A percentile compares a stretch with the other conserved stretches of the same genome.
phyloP scores from a whole-genome alignment of 179 eudicot species.

The Beta lomatogona region DNA sequence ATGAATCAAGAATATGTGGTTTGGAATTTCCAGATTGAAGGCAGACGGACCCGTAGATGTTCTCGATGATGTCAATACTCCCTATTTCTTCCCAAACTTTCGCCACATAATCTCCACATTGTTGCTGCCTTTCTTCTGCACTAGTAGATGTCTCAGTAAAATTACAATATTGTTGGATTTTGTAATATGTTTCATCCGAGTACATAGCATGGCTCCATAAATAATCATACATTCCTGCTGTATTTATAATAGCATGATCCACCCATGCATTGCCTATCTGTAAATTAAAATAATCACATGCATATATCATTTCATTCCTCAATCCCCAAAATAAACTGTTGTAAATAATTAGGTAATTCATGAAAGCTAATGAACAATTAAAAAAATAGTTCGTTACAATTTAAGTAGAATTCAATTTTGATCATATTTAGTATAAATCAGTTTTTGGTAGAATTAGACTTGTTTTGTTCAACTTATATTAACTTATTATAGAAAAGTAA shows the following conservation, averaged over 20 bases:
- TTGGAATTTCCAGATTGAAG: slow-evolving; percentile 25
- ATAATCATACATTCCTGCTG: slow-evolving; percentile 57
- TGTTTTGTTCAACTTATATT: too few species aligned
- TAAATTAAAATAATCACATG: not conserved
- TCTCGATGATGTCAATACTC: slow-evolving; percentile 44
- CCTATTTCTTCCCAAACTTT: slow-evolving; percentile 2
- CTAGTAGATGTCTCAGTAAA: slow-evolving; percentile 25
- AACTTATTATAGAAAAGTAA: too few species aligned
- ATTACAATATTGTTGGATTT: slow-evolving; percentile 47
- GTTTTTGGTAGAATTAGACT: too few species aligned
- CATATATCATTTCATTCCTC: too few species aligned
- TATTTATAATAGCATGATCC: slow-evolving; percentile 49
- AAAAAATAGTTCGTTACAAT: too few species aligned
- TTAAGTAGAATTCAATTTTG: too few species aligned
- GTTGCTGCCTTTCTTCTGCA: not conserved
- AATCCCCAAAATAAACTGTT: too few species aligned
- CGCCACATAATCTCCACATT: slow-evolving; percentile 24
- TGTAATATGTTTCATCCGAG: slow-evolving; percentile 47
- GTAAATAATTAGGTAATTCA: too few species aligned
- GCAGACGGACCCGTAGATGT: slow-evolving; percentile 64
- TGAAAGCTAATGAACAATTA: too few species aligned
- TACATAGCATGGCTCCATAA: slow-evolving; percentile 61
- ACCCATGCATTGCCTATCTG: slow-evolving; percentile 93
- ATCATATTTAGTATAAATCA: too few species aligned
- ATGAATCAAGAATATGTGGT: slow-evolving; percentile 43